Evolutionary conservation across 352 stramenopile species (phyloP), one percentile per base, ranked within the genome.

Genomic region (Phytophthora europaea): DNA sequence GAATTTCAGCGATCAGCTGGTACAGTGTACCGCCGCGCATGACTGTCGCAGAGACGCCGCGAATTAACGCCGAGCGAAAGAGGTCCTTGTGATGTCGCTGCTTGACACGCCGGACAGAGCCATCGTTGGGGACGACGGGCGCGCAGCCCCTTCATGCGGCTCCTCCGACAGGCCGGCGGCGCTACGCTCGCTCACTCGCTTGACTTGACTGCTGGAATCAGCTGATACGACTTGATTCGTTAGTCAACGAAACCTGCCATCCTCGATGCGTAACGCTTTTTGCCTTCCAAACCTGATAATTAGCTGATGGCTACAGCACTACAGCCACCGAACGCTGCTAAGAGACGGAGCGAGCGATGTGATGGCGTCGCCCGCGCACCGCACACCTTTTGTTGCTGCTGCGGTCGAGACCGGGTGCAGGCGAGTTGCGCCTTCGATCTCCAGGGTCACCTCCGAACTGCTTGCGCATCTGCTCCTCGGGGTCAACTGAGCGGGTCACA

Each of bases 1-100:
- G 31, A 66, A 66, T 66, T 58, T 58, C 47, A 59, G 31, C 12
- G 33, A 58, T 36, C 43, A 38, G 43, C 33, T 6, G 16, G 63
- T 43, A 70, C 53, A 31, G 20, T 55, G 47, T 61, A 22, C 45
- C 34, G 23, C 53, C 54, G 55, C 52, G 5, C n/a, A n/a, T 22
- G 59, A 61, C 53, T 70, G 67, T 70, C 67, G 61, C 67, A 61
- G 53, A 70, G 61, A 61, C 67, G 61, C 64, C 61, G 61, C 54
- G 54, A 74, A 67, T 61, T 20, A 57, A 22, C 10, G 10, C 22
- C n/a, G 20, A 51, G 10, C 12, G 34, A 40, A 31, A 18, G 5
- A n/a, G 5, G 13, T 45, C 36, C 36, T 43, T 18, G 36, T 18
- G 36, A 13, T 13, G 36, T 15, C 36, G 36, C 36, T 43, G 36